These are phyloP conservation scores for Protomyces lactucae-debilis DNA, from an alignment of 1,139 yeast species.

Conservation along the genomic window DNA sequence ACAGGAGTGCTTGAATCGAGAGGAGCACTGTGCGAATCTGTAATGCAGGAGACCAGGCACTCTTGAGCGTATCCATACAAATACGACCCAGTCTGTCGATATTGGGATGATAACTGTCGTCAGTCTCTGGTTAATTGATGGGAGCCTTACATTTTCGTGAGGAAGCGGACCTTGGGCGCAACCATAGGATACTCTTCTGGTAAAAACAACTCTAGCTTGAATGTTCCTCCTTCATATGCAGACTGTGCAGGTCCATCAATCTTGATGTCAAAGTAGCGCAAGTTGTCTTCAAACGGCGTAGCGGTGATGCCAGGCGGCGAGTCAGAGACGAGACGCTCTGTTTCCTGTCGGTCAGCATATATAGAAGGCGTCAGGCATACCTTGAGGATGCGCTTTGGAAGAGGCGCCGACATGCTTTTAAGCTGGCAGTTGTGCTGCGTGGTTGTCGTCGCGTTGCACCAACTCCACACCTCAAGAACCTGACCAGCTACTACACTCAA, in stretches of 20 bases:
- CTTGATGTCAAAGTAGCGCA: constrained; percentile 82
- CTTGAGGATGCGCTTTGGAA: constrained; percentile 82
- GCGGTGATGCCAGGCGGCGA: constrained; percentile 97
- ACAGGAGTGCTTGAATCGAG: constrained; percentile 86
- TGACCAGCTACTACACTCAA: too few species aligned
- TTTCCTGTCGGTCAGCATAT: constrained; percentile 50
- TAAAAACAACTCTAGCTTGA: constrained; percentile 67
- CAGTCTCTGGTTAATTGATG: background rate
- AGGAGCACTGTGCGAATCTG: constrained; percentile 91
- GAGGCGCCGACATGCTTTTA: constrained; percentile 32
- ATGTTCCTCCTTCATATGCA: constrained; percentile 75
- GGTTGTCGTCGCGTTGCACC: background rate
- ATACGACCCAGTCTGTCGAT: constrained; percentile 92
- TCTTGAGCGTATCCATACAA: constrained; percentile 88
- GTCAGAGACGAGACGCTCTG: constrained; percentile 83
- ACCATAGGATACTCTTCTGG: constrained; percentile 78
- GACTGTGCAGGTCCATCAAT: constrained; percentile 86
- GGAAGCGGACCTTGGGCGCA: constrained; percentile 45
- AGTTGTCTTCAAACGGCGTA: constrained; percentile 84
- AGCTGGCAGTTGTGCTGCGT: background rate
- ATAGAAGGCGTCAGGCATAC: constrained; percentile 39
- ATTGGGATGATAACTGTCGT: constrained; percentile 70
- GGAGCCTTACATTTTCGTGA: constrained; percentile 59
- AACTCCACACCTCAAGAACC: background rate
- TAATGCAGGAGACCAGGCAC: constrained; percentile 95